Evolutionary conservation across 768 basidiomycete species (phyloP).

Genomic region (Tricholomella constricta): DNA sequence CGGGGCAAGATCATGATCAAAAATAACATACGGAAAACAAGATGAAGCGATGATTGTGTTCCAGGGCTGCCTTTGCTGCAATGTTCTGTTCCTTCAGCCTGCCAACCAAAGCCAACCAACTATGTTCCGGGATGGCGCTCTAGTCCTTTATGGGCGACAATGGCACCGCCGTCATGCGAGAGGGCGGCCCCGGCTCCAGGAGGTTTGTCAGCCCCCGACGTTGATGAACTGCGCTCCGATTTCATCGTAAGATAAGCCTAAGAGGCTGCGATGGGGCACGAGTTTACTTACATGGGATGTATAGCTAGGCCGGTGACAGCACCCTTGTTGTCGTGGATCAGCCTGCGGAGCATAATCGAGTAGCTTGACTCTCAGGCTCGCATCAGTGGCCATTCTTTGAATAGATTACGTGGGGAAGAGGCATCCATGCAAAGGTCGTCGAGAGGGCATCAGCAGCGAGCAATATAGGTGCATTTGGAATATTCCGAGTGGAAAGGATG

Average conservation of each 20-base stretch:
- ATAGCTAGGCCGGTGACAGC: not conserved
- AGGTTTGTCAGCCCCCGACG: conserved; percentile 6
- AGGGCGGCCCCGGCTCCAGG: not conserved
- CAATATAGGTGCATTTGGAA: conserved; percentile 1
- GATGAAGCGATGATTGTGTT: conserved; percentile 2
- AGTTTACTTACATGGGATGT: no score
- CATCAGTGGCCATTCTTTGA: not conserved
- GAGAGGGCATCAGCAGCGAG: not conserved
- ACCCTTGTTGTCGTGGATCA: not conserved
- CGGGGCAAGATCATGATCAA: no score
- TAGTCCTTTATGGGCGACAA: conserved; percentile 8
- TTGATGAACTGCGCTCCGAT: conserved; percentile 1
- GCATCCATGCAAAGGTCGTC: not conserved
- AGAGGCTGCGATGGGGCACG: no score
- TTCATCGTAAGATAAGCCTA: no score
- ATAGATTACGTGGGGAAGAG: not conserved
- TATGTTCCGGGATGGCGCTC: not conserved
- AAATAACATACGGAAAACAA: not conserved
- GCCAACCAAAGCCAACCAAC: not conserved
- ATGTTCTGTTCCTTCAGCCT: not conserved
- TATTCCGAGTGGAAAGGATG: conserved; percentile 8
- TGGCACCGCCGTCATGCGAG: not conserved
- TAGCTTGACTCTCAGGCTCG: not conserved
- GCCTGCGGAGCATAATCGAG: not conserved
- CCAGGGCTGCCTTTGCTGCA: conserved; percentile 10